Base-by-base conservation (phyloP, 108 stramenopile species). In the Craspedostauros australis region DNA sequence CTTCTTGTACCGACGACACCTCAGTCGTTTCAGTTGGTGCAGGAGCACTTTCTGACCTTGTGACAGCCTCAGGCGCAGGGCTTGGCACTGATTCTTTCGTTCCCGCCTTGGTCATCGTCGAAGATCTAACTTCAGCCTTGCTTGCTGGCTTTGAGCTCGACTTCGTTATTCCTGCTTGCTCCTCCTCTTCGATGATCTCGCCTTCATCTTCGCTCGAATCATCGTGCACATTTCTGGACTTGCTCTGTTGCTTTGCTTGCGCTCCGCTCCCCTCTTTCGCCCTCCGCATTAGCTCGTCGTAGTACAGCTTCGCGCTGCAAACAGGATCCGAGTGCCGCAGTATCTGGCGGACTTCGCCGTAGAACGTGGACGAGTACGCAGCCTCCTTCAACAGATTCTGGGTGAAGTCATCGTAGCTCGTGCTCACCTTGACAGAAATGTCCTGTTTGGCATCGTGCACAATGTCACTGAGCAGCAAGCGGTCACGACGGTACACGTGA, bases 161-260 rank as follows among this genome's bases (percentile, higher is more conserved):
- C 11, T 8, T 11, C 11, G 34, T 8, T 36, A 45, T 38, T 4
- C 37, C 48, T 52, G 48, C 54, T 11, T 68, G 39, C 57, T 76
- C 81, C 0, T 47, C 64, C 46, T 82, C 87, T 72, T 91, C 89
- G 9, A 76, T 61, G 14, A 91, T 91, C 62, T 91, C 89, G 16
- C 89, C 89, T 66, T 91, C 89, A 43, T 91, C 89, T 63, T 91
- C 89, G 46, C 85, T 87, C n/a, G 84, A 87, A 45, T 82, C 82
- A 19, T 71, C 70, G 21, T 65, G 33, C 3, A 37, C 15, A n/a
- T n/a, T n/a, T n/a, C n/a, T n/a, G 9, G 50, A 33, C 16, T 31
- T 14, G 1, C 55, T 24, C 18, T 40, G 60, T 47, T 30, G 40
- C 26, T 46, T 38, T 26, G 55, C 40, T 49, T 38, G 51, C 21